Base-by-base conservation (phyloP, 1,284 basidiomycete genomes). In the Cutaneotrichosporon dermatis region DNA sequence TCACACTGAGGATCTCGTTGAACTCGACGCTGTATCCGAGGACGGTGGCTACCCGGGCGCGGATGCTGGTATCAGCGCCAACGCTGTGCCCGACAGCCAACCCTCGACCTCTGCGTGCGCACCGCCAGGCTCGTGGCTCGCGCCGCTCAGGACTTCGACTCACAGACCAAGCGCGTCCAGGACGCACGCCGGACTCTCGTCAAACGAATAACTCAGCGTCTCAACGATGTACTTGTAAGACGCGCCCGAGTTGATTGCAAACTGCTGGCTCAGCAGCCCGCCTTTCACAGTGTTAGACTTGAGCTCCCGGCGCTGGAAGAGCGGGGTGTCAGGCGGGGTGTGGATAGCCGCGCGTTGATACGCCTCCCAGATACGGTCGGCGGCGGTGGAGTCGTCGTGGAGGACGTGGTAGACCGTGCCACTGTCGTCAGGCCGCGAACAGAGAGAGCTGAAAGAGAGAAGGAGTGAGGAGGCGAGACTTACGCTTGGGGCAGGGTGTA, bases 201-300 rank as follows among this genome's bases (percentile, higher is more conserved):
- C 68, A 48, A 76, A 75, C 4, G 70, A 36, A 13, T 70, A 65
- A 25, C 68, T 72, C 15, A 67, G 51, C 4, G 73, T 69, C 48
- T 75, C 69, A 7, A 74, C 74, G 36, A 66, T 71, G 60, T 75
- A 76, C 66, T 75, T 76, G 70, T 76, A 76, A 9, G 59, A 60
- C 25, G 62, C 71, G 12, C 75, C 75, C 12, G 69, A 72, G 60
- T 76, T 76, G 59, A 76, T 64, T 15, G 72, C 71, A 49, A 73
- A 76, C 45, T 76, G 74, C 54, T 76, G 75, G 36, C 73, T 68
- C 11, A 76, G 61, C 4, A 75, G 56, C 36, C 57, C 50, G 6
- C 66, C 66, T 25, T 63, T 64, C 36, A 66, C 54, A 2, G 51
- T 49, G n/a, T 53, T 57, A 1, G 49, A 33, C 62, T 62, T 67